Base-by-base conservation (phyloP, 768 basidiomycete genomes). In the Russula foetens region DNA sequence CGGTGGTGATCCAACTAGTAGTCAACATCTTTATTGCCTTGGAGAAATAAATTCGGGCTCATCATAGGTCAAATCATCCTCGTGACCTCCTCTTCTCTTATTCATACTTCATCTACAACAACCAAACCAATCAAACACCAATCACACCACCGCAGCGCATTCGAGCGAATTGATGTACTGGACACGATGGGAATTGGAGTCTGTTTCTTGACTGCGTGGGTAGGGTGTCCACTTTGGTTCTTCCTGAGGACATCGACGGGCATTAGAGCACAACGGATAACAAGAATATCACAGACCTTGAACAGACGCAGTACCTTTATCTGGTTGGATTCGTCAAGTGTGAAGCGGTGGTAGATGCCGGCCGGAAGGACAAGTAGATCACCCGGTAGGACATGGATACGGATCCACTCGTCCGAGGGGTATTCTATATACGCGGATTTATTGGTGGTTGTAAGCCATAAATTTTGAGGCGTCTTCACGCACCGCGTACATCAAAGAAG, bases 261-360 rank as follows among this genome's bases (percentile, higher is more conserved):
- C 3, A 15, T 14, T 26, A 57, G 29, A 24, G 2, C n/a, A 29
- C 39, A 11, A 48, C 11, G 56, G 19, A 3, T 19, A 7, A 21
- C 9, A 38, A n/a, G n/a, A n/a, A 41, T 2, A 24, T 14, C 73
- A 35, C 59, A 19, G 21, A 84, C 91, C 82, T 93, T 83, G 83
- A 95, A 97, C 54, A 97, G 76, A 8, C 93, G 80, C 71, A 93
- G 76, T 0, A 88, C 88, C 66, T 84, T 83, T 73, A 94, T 85
- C 35, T 75, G 74, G 71, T 97, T 83, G 52, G 69, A 74, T 63
- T 83, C 80, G 69, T 96, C 92, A 17, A 97, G 82, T 0, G 91
- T 95, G 76, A 97, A 98, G 43, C 94, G 87, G 74, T 98, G 95
- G 72, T 94, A 97, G 67, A 95, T 92, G 0, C 92, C 93, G 19